A percentile compares a stretch with the other conserved stretches of the same genome.
Conservation (phyloP, 176 grass and related monocot genomes). For the Rhynchospora tenuis region DNA sequence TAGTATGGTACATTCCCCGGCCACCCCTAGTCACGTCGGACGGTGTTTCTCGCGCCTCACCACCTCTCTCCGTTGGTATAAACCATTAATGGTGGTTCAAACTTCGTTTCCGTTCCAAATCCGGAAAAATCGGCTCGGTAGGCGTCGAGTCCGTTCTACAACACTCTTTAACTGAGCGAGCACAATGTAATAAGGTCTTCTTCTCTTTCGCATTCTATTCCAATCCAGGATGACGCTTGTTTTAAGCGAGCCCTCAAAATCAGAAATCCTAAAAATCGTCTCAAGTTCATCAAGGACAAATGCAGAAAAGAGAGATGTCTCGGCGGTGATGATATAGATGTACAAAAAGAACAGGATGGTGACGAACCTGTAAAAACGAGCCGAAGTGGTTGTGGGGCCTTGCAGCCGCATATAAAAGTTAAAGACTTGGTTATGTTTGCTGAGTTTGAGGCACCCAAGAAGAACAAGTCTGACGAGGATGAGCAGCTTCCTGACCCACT, state of each 20-base stretch:
- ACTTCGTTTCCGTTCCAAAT: too few species aligned
- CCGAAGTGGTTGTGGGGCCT: slow-evolving; percentile 78
- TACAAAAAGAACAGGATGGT: slow-evolving; percentile 67
- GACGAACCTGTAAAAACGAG: slow-evolving; percentile 78
- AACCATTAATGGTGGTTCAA: too few species aligned
- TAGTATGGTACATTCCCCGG: too few species aligned
- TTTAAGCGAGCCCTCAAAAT: slow-evolving; percentile 98
- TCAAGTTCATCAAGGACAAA: slow-evolving; percentile 93
- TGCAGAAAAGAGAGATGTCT: slow-evolving; percentile 88
- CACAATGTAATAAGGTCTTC: neutral
- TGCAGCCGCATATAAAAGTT: slow-evolving; percentile 92
- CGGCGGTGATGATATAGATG: slow-evolving; percentile 85
- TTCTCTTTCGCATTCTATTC: slow-evolving; percentile 8
- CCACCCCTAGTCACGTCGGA: too few species aligned
- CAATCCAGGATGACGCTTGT: slow-evolving; percentile 79
- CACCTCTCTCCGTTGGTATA: too few species aligned
- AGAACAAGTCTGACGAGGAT: slow-evolving; percentile 79
- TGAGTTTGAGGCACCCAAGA: slow-evolving; percentile 87
- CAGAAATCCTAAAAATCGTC: slow-evolving; percentile 76
- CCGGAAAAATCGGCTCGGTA: too few species aligned
- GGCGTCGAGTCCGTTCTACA: neutral
- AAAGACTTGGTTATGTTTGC: slow-evolving; percentile 98
- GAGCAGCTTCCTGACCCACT: slow-evolving; percentile 94
- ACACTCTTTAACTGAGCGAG: neutral
- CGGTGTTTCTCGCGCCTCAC: too few species aligned